Evolutionary conservation across 805 yeast genomes (phyloP), one percentile per base, ranked within the genome.

Genomic region (Sporopachydermia quercuum): DNA sequence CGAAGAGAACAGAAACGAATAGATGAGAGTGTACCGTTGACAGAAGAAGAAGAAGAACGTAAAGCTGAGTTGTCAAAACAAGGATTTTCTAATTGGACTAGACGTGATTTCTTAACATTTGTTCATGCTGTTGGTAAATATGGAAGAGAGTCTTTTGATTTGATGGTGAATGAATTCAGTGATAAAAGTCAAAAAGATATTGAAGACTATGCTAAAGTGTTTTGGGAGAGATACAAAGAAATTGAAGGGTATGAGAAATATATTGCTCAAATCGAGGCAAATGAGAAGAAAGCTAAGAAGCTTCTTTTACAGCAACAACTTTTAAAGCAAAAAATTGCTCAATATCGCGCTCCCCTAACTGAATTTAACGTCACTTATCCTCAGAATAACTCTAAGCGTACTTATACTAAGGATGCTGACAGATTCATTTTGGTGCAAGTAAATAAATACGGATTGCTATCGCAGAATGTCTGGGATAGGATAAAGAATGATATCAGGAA

Each of bases 361-460:
- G 76, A 78, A 35, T 58, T 82, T 55, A 58, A 58, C 3, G 75
- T 82, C 16, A 79, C 72, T 40, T 82, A 79, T 44, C 89, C 91
- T 0, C 87, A 87, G n/a, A 81, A 80, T 52, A 81, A 79, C 53
- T 79, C 91, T 8, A 79, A 81, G 50, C 61, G 86, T 47, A 67
- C 79, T 5, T 82, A 78, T 49, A 74, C 82, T 5, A 71, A 72
- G 19, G 55, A 68, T 0, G 93, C 82, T 51, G 94, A 82, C 51
- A 65, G 83, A 40, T 82, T 76, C 48, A 60, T 82, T 17, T 52
- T 82, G 38, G 48, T 68, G 18, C 69, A 73, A 40, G 78, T 78
- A 1, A 66, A 77, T 54, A 76, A 76, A 47, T 66, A 71, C 47
- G 94, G 94, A 0, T 54, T 81, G 17, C 63, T 70, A 49, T 61